Evolutionary conservation across 192 early-diverging fungal species (phyloP).

Genomic region (Entrophospora sp.): DNA sequence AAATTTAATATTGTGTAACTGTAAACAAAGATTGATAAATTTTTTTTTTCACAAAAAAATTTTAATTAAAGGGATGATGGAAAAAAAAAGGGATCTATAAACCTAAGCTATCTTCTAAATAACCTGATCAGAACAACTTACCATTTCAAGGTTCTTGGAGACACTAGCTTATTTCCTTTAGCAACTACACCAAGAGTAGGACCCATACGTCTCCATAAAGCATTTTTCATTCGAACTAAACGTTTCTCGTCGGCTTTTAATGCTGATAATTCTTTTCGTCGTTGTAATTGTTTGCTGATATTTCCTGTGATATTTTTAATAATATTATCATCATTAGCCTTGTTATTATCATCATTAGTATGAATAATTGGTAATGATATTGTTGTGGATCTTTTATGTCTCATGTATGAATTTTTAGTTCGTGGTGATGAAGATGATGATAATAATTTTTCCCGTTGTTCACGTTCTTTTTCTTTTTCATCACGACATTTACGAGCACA

Average conservation of each 20-base stretch:
- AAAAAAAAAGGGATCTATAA: neutral
- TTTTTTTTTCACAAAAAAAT: neutral
- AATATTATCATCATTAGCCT: neutral
- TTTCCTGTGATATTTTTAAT: neutral
- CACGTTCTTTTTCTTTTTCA: neutral
- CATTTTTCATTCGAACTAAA: slow-evolving; percentile 12
- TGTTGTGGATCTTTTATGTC: neutral
- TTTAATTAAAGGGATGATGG: neutral
- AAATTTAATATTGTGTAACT: too few species aligned
- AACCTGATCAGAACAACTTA: neutral
- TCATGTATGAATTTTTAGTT: neutral
- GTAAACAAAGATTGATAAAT: neutral
- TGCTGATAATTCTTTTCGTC: neutral
- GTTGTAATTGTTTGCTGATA: neutral
- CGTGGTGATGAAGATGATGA: neutral
- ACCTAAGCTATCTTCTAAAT: too few species aligned
- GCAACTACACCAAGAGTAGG: neutral
- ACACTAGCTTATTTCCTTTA: slow-evolving; percentile 6
- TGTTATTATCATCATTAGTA: neutral
- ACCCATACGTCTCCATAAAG: slow-evolving; percentile 16
- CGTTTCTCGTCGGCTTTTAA: slow-evolving; percentile 7
- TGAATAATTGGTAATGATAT: neutral
- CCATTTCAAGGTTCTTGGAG: slow-evolving; percentile 16
- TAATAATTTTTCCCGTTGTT: neutral
- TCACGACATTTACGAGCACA: neutral